A percentile compares a stretch with the other conserved stretches of the same genome.
Evolutionary conservation across 805 yeast species (phyloP).

Genomic region (Metschnikowia peoriensis): DNA sequence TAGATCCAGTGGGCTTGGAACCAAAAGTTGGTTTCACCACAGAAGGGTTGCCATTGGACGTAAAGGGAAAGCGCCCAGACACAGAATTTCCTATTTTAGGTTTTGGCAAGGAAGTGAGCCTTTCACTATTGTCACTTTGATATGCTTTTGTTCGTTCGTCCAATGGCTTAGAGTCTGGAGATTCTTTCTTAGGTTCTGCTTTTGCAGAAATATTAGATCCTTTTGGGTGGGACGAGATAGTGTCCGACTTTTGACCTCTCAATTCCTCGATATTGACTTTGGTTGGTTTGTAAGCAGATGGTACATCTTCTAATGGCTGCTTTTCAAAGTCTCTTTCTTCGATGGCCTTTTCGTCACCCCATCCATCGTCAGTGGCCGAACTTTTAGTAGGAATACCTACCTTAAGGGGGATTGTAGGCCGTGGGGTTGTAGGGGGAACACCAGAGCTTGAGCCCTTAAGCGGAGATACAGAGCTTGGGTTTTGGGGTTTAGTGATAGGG

Average conservation of each 20-base stretch:
- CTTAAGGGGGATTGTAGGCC: conserved; percentile 15
- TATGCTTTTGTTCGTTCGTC: conserved; percentile 45
- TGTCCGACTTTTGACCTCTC: conserved; percentile 48
- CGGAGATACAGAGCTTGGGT: background rate
- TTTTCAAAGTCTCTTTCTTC: conserved; percentile 52
- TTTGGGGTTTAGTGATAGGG: background rate
- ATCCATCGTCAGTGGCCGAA: conserved; percentile 49
- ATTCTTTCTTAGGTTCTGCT: background rate
- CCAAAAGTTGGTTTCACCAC: conserved; percentile 10
- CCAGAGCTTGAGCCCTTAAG: background rate
- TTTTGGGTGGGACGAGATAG: conserved; percentile 42
- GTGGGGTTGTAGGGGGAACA: conserved; percentile 22
- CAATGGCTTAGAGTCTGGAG: conserved; percentile 45
- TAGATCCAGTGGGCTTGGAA: conserved; percentile 7
- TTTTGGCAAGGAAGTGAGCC: conserved; percentile 62
- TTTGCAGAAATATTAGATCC: background rate
- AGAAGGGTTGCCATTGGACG: conserved; percentile 22
- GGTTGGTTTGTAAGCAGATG: conserved; percentile 66
- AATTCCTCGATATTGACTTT: conserved; percentile 58
- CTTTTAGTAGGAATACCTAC: conserved; percentile 21
- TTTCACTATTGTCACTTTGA: conserved; percentile 41
- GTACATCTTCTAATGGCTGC: conserved; percentile 50
- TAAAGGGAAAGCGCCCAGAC: conserved; percentile 46
- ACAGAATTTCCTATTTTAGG: conserved; percentile 54
- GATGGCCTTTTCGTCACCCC: conserved; percentile 67